A percentile compares a stretch with the other conserved stretches of the same genome.
Evolutionary conservation across 371 early-diverging fungal species (phyloP).

Genomic region (Actinomortierella wolfii): DNA sequence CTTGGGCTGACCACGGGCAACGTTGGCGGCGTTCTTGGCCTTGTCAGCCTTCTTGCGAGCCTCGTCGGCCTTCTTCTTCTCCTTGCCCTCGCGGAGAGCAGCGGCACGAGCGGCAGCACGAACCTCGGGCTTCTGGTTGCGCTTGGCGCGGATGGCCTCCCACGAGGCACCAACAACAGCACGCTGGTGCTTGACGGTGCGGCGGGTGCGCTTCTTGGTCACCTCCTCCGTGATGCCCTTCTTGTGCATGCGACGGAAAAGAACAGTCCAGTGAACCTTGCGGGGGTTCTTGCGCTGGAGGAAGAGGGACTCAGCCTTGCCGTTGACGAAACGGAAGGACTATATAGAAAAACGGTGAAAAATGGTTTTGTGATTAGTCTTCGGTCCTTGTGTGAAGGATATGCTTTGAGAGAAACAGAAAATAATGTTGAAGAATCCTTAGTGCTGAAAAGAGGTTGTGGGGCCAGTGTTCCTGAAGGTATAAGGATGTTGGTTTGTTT

Average conservation of each 20-base stretch:
- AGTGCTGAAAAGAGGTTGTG: no score
- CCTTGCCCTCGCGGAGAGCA: conserved; percentile 89
- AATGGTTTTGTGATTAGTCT: neutral
- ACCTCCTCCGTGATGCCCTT: conserved; percentile 97
- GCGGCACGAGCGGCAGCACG: conserved; percentile 91
- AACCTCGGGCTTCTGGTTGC: conserved; percentile 93
- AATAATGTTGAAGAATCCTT: neutral
- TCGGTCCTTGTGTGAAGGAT: neutral
- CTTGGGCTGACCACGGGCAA: conserved; percentile 64
- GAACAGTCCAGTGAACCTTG: conserved; percentile 96
- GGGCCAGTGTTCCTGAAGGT: no score
- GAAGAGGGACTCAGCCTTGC: conserved; percentile 95
- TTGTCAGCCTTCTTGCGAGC: conserved; percentile 85
- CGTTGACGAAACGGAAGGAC: conserved; percentile 95
- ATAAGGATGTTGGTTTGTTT: no score
- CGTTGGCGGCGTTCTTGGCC: conserved; percentile 51
- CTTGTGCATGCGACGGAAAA: conserved; percentile 97
- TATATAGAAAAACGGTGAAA: conserved; percentile 32
- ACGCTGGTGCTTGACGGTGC: conserved; percentile 95
- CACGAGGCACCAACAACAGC: conserved; percentile 94
- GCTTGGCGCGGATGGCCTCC: conserved; percentile 95
- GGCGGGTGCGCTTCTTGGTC: conserved; percentile 94
- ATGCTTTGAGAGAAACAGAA: neutral
- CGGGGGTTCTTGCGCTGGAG: conserved; percentile 96
- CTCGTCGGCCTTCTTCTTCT: conserved; percentile 79